These are phyloP conservation scores for Stagonosporopsis vannaccii DNA, from an alignment of 2,329 filamentous ascomycete genomes.

Conservation along the genomic window DNA sequence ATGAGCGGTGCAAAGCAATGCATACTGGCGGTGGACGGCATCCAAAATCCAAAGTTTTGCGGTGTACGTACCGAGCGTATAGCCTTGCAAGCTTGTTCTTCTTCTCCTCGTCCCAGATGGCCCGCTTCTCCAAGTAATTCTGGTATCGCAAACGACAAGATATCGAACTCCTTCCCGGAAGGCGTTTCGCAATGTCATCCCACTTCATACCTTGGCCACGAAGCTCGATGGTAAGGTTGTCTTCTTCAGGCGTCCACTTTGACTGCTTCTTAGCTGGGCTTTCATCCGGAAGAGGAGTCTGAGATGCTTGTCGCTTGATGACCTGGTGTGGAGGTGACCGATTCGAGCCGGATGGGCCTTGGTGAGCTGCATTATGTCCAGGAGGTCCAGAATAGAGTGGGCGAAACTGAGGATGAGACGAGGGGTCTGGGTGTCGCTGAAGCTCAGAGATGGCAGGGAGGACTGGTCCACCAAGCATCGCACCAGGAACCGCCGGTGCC, in stretches of 20 bases:
- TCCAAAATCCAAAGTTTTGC: constrained; percentile 3
- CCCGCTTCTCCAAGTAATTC: constrained; percentile 92
- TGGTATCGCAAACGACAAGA: constrained; percentile 95
- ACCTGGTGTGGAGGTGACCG: constrained; percentile 44
- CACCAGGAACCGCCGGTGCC: constrained; percentile 28
- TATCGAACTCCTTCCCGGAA: constrained; percentile 91
- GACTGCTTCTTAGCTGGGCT: constrained; percentile 68
- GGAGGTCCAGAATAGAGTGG: constrained; percentile 54
- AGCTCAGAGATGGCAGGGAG: constrained; percentile 49
- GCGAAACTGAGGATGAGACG: constrained; percentile 48
- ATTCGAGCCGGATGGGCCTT: constrained; percentile 35
- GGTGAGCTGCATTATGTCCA: constrained; percentile 28
- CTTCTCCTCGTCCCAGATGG: constrained; percentile 96
- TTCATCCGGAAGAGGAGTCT: constrained; percentile 47
- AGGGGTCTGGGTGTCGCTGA: constrained; percentile 50
- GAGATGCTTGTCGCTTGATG: constrained; percentile 48
- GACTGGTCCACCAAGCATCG: constrained; percentile 49
- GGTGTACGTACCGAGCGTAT: constrained; percentile 79
- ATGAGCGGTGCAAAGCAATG: background rate
- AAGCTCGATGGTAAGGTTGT: constrained; percentile 91
- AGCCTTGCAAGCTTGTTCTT: constrained; percentile 95
- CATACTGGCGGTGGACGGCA: background rate
- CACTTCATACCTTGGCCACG: constrained; percentile 94
- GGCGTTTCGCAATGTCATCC: constrained; percentile 93
- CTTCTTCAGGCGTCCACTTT: constrained; percentile 95